Base-by-base conservation (phyloP, 495 filamentous ascomycete species). In the Lasiosphaeriaceae sp. region DNA sequence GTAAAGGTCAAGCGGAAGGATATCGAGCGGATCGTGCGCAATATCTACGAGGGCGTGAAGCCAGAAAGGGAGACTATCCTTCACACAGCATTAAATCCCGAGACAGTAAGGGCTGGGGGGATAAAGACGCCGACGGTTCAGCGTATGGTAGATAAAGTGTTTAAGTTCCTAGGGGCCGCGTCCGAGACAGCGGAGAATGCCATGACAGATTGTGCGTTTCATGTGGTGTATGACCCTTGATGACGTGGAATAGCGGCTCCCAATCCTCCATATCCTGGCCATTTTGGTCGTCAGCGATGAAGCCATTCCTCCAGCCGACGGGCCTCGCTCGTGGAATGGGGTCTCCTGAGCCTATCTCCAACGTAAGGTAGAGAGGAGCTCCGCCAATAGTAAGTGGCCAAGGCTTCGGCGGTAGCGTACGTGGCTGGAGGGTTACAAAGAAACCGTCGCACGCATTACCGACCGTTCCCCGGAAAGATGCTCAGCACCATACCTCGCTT, bases 331-430 rank as follows among this genome's bases (percentile, higher is more conserved):
- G 47, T 50, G 47, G 47, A 24, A 50, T 50, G 47, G 47, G 47
- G 4, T n/a, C n/a, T n/a, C 21, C 47, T 50, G 22, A 19, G 47
- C 47, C 22, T 19, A 50, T 50, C 47, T 50, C 8, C 22, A 50
- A 31, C 47, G 21, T 24, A 19, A 50, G 47, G 47, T 50, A 29
- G 47, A 50, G 47, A 11, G 47, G 47, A 50, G 16, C 22, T 14
- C 47, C 47, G 47, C 22, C 47, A 50, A 50, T 50, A 17, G 47
- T 50, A 26, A 50, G 47, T 50, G 47, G 47, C 47, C 47, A 50
- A 50, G 47, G 47, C 47, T 50, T 50, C 20, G 47, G 47, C 47
- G 47, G 47, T 22, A 50, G 47, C 20, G 47, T 50, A 31, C 20
- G 47, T 50, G 29, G 47, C 47, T 50, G 22, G 47, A 50, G 47